Base-by-base conservation (phyloP, 352 stramenopile genomes). In the Phytophthora boehmeriae region DNA sequence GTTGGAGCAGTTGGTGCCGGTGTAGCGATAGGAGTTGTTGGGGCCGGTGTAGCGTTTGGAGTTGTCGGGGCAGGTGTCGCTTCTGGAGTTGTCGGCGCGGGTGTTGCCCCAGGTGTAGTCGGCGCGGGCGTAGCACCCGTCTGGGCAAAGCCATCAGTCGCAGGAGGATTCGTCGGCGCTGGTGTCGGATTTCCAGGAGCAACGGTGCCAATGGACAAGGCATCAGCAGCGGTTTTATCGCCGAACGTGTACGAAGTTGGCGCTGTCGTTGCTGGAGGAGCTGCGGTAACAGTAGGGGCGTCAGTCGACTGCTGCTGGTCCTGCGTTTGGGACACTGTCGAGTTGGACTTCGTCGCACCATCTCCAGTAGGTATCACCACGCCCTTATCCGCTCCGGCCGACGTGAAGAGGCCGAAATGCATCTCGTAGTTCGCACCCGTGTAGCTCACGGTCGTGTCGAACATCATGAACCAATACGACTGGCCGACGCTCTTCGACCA, bases 381-480 rank as follows among this genome's bases (percentile, higher is more conserved):
- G 3, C 38, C 38, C 51, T 88, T 78, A 44, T 68, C 56, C 32
- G 32, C 58, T 44, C 58, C 71, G 44, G 83, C 71, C 28, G 68
- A 52, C 10, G 54, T 71, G 35, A 75, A 76, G 4, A 89, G 45
- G n/a, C 82, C 82, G 45, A 91, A 91, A 63, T 80, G 72, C 32
- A 71, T 88, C 45, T 91, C 82, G 59, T 80, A 87, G 16, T 86
- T 67, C 1, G 41, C 49, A 3, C 73, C 70, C 0, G 68, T 73
- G 68, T 87, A 85, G 51, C 70, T 76, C 36, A 54, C 34, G 2
- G 54, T 84, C 13, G 74, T 80, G 64, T 89, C 80, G 65, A 84
- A 89, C 77, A 86, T 84, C 76, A 88, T 88, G 63, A 88, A 88
- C 63, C 67, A 88, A 67, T 84, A 88, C 19, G 66, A 68, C 38